These are phyloP conservation scores for Vaccinium vitisidaea DNA, from an alignment of 148 eudicot species.

Conservation along the genomic window DNA sequence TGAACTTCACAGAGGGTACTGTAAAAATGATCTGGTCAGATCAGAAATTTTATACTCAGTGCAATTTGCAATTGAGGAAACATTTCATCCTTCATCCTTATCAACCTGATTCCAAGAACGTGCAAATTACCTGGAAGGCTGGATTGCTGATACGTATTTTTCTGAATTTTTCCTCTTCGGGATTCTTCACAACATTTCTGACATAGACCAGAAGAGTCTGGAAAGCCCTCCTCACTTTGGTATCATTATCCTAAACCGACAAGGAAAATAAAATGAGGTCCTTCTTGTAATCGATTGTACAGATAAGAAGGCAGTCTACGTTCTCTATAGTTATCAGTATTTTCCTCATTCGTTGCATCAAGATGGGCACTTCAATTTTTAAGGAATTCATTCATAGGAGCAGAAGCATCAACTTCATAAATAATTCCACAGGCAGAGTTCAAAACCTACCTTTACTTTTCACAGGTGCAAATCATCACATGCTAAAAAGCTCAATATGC, in stretches of 20 bases:
- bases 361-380: not conserved
- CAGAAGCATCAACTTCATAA: not conserved
- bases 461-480: not conserved
- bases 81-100: not conserved
- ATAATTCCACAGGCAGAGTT: not conserved
- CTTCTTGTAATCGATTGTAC: not conserved
- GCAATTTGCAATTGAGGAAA: not conserved
- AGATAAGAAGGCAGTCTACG: not conserved
- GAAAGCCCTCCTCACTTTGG: constrained; percentile 58
- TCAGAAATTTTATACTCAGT: not conserved
- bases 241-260: constrained; percentile 46
- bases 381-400: constrained; percentile 1
- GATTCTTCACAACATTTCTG: constrained; percentile 55
- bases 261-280: constrained; percentile 4
- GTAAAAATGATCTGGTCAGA: not conserved
- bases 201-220: constrained; percentile 67
- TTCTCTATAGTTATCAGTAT: not conserved
- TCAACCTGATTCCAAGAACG: not conserved
- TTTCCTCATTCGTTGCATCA: not conserved
- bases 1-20: not conserved
- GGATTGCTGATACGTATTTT: constrained; percentile 68
- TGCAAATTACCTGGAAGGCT: constrained; percentile 57
- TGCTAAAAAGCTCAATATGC: not conserved
- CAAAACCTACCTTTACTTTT: not conserved
- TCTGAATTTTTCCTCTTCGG: constrained; percentile 67